Conservation (phyloP, 441 rosid species). For the Syzygium malaccense region DNA sequence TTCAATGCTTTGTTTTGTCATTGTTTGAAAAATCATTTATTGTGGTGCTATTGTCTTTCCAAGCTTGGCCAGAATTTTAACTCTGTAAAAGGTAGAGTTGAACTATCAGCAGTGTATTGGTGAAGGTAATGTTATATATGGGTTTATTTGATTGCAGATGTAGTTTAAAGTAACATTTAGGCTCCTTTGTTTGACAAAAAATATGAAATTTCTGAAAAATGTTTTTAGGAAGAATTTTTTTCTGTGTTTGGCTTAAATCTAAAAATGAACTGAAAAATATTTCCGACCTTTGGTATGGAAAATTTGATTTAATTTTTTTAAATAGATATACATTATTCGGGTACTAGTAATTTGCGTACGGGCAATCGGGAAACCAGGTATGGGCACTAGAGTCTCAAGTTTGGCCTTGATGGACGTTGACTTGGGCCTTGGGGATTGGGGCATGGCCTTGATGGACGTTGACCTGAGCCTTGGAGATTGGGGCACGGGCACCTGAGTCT, state of each 20-base stretch:
- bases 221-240: background rate
- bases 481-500: too few species aligned
- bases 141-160: background rate
- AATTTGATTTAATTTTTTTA: too few species aligned
- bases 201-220: background rate
- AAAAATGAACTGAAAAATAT: background rate
- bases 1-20: background rate
- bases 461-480: too few species aligned
- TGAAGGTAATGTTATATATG: background rate
- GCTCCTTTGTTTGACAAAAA: background rate
- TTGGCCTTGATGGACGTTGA: too few species aligned
- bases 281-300: background rate
- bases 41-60: background rate
- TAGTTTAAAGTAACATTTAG: background rate
- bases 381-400: too few species aligned
- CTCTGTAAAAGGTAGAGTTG: background rate
- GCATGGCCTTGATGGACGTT: too few species aligned
- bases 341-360: too few species aligned
- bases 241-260: fast-evolving
- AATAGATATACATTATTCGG: too few species aligned
- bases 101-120: background rate
- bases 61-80: background rate
- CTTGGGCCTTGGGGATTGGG: too few species aligned
- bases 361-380: too few species aligned
- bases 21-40: background rate